Evolutionary conservation across 257 asterid genomes (phyloP).

Genomic region (Capsicum pubescens): DNA sequence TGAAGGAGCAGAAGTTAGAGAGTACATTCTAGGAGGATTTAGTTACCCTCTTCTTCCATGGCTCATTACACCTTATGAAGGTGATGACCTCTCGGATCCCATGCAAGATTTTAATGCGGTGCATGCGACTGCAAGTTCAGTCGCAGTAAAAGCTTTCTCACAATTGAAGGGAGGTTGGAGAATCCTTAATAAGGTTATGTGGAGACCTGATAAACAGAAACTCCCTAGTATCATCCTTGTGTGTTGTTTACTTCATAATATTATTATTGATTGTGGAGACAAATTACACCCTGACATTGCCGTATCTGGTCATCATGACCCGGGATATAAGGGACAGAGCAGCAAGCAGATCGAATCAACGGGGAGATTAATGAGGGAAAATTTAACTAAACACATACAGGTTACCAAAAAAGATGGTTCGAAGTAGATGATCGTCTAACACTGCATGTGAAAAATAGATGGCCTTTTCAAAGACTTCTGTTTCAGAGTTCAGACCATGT

Average conservation of each 20-base stretch:
- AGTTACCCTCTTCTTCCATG: conserved; percentile 92
- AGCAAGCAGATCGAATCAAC: conserved; percentile 50
- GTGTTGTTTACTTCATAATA: conserved; percentile 91
- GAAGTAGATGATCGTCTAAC: not conserved
- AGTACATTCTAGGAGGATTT: conserved; percentile 75
- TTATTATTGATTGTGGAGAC: conserved; percentile 84
- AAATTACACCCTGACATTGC: conserved; percentile 61
- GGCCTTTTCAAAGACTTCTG: not conserved
- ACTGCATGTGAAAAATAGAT: not conserved
- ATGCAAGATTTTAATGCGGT: conserved; percentile 45
- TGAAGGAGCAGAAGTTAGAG: conserved; percentile 61
- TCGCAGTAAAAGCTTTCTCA: conserved; percentile 69
- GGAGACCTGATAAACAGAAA: conserved; percentile 93
- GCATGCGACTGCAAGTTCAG: conserved; percentile 61
- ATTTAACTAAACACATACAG: conserved; percentile 48
- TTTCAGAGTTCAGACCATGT: not conserved
- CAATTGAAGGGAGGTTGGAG: conserved; percentile 94
- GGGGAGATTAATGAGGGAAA: conserved; percentile 63
- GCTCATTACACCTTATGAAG: conserved; percentile 79
- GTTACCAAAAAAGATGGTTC: conserved; percentile 12
- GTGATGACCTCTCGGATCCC: conserved; percentile 42
- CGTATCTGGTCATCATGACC: conserved; percentile 68
- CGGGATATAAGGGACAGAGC: conserved; percentile 43
- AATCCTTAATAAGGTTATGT: conserved; percentile 95
- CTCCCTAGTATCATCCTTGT: conserved; percentile 88